A percentile compares a stretch with the other conserved stretches of the same genome.
Evolutionary conservation across 345 rosid genomes (phyloP).

Genomic region (Atalantia buxifolia): DNA sequence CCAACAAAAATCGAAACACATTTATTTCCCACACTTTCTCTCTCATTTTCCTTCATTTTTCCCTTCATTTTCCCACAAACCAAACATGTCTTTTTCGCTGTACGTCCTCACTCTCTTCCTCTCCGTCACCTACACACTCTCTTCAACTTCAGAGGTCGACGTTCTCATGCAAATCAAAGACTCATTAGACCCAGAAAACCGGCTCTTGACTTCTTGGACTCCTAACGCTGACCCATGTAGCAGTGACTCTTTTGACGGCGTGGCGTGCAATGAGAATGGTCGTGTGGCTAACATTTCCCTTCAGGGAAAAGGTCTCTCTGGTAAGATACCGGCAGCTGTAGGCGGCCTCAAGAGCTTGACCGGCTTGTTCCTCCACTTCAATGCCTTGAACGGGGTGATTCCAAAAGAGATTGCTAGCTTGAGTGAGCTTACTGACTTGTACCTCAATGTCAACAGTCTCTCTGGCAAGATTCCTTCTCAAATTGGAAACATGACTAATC

Average conservation of each 20-base stretch:
- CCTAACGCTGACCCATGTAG: conserved; percentile 54
- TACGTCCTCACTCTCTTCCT: conserved; percentile 28
- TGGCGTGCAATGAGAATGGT: conserved; percentile 72
- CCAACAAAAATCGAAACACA: neutral
- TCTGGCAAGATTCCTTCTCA: conserved; percentile 74
- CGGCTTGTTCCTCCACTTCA: conserved; percentile 89
- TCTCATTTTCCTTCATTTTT: conserved; percentile 28
- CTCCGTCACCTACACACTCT: conserved; percentile 27
- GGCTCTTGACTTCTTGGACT: conserved; percentile 70
- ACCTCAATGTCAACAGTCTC: conserved; percentile 80
- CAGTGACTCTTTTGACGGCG: conserved; percentile 63
- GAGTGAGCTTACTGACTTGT: conserved; percentile 65
- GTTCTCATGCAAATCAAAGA: conserved; percentile 73
- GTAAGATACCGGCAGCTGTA: conserved; percentile 68
- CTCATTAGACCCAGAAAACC: conserved; percentile 74
- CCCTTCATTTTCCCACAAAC: conserved; percentile 32
- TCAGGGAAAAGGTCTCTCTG: conserved; percentile 84
- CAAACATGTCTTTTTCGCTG: conserved; percentile 44
- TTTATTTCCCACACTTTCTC: conserved; percentile 29
- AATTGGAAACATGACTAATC: conserved; percentile 63
- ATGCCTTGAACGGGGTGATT: conserved; percentile 65
- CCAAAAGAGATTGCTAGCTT: conserved; percentile 70
- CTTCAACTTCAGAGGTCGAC: conserved; percentile 54
- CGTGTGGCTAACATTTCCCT: conserved; percentile 81
- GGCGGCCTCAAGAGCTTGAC: conserved; percentile 76